A percentile compares a stretch with the other conserved stretches of the same genome.
Conservation (phyloP, 768 basidiomycete species). For the Suillus bovinus region DNA sequence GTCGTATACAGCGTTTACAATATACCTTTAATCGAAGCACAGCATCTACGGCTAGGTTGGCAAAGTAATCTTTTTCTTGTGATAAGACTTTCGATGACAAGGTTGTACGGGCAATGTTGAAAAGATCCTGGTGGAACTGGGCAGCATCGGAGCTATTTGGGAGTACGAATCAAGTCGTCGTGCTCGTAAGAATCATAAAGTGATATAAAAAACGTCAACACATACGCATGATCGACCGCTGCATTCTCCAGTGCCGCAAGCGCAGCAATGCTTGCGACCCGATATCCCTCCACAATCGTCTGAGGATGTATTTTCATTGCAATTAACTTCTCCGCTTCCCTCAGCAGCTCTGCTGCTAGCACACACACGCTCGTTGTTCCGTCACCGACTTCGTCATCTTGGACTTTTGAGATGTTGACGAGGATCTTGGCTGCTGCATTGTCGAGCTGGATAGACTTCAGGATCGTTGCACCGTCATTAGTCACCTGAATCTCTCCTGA, state of each 20-base stretch:
- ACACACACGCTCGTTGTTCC: constrained; percentile 93
- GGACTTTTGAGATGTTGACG: constrained; percentile 99
- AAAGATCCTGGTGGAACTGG: constrained; percentile 83
- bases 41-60: constrained; percentile 96
- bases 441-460: constrained; percentile 96
- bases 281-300: constrained; percentile 95
- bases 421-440: constrained; percentile 99
- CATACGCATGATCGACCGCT: constrained; percentile 83
- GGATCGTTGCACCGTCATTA: constrained; percentile 97
- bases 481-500: constrained; percentile 95
- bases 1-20: neutral
- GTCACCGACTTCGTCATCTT: constrained; percentile 98
- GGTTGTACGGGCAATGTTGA: constrained; percentile 97
- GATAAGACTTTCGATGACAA: constrained; percentile 94
- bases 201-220: constrained; percentile 14
- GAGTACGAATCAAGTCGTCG: constrained; percentile 1
- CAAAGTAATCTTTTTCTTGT: constrained; percentile 97
- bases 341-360: constrained; percentile 83
- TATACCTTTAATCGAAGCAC: constrained; percentile 85
- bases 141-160: constrained; percentile 60
- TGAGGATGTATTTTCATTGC: constrained; percentile 94
- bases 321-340: constrained; percentile 96
- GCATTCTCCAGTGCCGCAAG: constrained; percentile 81
- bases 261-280: constrained; percentile 86
- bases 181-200: neutral